A percentile compares a stretch with the other conserved stretches of the same genome.
Evolutionary conservation across 1,139 yeast genomes (phyloP).

Genomic region (Debaryomyces fabryi): DNA sequence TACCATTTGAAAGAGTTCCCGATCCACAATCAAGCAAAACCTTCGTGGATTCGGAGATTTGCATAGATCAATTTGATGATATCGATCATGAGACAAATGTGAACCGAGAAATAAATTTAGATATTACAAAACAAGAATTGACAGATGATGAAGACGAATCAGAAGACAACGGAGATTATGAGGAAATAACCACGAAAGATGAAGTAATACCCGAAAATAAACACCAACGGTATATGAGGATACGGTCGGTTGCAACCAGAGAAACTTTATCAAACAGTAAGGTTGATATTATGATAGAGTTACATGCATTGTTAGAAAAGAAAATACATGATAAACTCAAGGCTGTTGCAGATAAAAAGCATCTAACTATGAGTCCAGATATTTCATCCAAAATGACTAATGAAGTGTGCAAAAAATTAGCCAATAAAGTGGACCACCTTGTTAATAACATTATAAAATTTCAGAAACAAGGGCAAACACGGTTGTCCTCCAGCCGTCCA

Average conservation of each 20-base stretch:
- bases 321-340: slow-evolving; percentile 27
- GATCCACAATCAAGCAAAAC: slow-evolving; percentile 29
- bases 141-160: background rate
- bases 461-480: slow-evolving; percentile 6
- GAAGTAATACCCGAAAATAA: slow-evolving; percentile 5
- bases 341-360: slow-evolving; percentile 10
- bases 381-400: slow-evolving; percentile 22
- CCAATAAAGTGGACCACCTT: slow-evolving; percentile 22
- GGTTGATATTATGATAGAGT: slow-evolving; percentile 37
- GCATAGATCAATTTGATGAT: slow-evolving; percentile 16
- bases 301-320: slow-evolving; percentile 40
- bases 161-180: slow-evolving; percentile 10
- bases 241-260: slow-evolving; percentile 11
- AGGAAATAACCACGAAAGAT: slow-evolving; percentile 11
- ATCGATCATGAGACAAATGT: background rate
- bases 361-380: slow-evolving; percentile 22
- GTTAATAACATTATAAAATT: slow-evolving; percentile 11
- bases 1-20: slow-evolving; percentile 33
- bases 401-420: slow-evolving; percentile 24
- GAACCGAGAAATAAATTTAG: slow-evolving; percentile 15
- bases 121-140: background rate
- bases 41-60: slow-evolving; percentile 27
- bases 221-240: slow-evolving; percentile 9
- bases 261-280: slow-evolving; percentile 30
- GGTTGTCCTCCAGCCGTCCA: slow-evolving; percentile 8